Percentiles rank a stretch among this genome's conserved stretches.
phyloP scores from a whole-genome alignment of 495 filamentous ascomycete genomes.

The Talaromyces adpressus region DNA sequence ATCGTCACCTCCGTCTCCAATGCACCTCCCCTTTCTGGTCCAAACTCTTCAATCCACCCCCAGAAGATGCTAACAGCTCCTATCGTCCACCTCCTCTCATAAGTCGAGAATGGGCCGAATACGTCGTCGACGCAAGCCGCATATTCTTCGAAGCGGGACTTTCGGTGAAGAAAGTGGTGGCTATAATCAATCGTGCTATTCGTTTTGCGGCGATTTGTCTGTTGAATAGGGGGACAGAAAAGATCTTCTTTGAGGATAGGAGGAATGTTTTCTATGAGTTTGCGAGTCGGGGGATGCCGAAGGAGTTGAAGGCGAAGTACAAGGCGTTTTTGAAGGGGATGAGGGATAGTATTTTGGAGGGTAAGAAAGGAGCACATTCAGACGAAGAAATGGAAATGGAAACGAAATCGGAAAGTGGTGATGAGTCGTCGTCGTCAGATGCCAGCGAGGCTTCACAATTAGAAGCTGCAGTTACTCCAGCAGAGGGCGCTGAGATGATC shows the following conservation, averaged over 20 bases:
- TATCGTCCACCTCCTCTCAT: not conserved
- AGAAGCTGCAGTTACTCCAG: not conserved
- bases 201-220: not conserved
- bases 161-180: not conserved
- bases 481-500: too few relatives aligned
- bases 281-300: not conserved
- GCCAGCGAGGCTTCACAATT: not conserved
- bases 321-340: not conserved
- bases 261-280: not conserved
- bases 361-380: not conserved
- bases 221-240: not conserved
- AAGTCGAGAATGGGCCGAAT: not conserved
- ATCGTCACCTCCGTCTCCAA: not conserved
- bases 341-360: not conserved
- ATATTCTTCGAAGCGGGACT: not conserved
- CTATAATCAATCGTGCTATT: not conserved
- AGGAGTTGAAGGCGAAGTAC: not conserved
- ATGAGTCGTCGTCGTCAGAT: not conserved
- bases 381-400: not conserved
- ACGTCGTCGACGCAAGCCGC: not conserved
- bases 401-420: not conserved
- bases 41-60: not conserved
- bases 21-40: not conserved
- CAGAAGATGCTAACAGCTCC: not conserved
- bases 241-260: not conserved